Percentiles rank a stretch among this genome's conserved stretches.
These are phyloP conservation scores for Aaosphaeria pasadenensis DNA, from an alignment of 2,329 filamentous ascomycete species.

Conservation along the genomic window DNA sequence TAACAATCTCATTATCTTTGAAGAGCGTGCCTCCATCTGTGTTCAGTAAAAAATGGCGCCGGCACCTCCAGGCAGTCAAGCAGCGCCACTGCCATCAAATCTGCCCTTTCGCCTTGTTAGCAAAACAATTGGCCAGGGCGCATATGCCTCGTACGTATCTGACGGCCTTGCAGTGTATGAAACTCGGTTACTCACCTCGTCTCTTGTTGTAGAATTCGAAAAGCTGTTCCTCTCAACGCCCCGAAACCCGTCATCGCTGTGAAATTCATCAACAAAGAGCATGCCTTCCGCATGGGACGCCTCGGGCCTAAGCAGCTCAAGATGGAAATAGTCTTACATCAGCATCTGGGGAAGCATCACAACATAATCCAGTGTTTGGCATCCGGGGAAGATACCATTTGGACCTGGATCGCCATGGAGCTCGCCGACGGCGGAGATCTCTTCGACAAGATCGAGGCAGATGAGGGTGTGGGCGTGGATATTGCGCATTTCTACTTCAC, in stretches of 20 bases:
- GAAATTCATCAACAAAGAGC: slow-evolving; percentile 98
- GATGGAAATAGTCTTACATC: slow-evolving; percentile 89
- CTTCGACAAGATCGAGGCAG: slow-evolving; percentile 99
- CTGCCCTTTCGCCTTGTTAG: slow-evolving; percentile 93
- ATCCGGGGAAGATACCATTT: slow-evolving; percentile 77
- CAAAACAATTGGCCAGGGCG: slow-evolving; percentile 92
- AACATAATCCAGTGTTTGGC: slow-evolving; percentile 94
- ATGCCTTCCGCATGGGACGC: slow-evolving; percentile 84
- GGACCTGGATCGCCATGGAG: slow-evolving; percentile 99
- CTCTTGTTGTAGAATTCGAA: slow-evolving; percentile 70
- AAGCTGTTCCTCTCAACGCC: slow-evolving; percentile 72
- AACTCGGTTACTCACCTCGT: slow-evolving; percentile 1
- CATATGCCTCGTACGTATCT: slow-evolving; percentile 82
- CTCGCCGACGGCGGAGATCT: slow-evolving; percentile 91
- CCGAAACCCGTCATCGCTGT: slow-evolving; percentile 83
- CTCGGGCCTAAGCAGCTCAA: slow-evolving; percentile 85
- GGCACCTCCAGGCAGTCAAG: slow-evolving; percentile 58
- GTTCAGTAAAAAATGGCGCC: background rate
- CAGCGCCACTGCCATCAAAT: slow-evolving; percentile 78
- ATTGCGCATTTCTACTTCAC: slow-evolving; percentile 96
- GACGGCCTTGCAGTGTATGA: background rate
- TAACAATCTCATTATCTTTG: too few species aligned
- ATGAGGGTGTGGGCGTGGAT: slow-evolving; percentile 89
- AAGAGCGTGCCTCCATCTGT: background rate
- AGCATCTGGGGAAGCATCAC: slow-evolving; percentile 80